Evolutionary conservation across 331 rosid species (phyloP).

Genomic region (Quercus phellos): DNA sequence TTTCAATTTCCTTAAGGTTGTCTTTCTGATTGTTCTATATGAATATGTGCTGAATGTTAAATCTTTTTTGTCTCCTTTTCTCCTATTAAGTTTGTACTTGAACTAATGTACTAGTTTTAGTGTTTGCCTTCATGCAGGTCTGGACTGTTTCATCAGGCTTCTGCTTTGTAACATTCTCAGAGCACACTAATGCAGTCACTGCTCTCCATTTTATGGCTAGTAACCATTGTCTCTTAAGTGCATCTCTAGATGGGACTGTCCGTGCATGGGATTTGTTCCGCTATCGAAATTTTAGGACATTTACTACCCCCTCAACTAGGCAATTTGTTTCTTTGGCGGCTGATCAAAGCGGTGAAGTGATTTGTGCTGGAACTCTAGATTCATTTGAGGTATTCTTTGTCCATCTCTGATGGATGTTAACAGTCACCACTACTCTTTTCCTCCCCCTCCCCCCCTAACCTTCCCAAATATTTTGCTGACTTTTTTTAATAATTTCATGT

Average conservation of each 20-base stretch:
- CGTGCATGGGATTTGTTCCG: slow-evolving; percentile 94
- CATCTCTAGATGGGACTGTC: slow-evolving; percentile 93
- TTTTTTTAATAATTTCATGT: slow-evolving; percentile 2
- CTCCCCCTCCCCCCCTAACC: not conserved
- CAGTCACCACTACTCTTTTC: not conserved
- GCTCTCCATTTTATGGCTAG: slow-evolving; percentile 85
- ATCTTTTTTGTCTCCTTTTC: not conserved
- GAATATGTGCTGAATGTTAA: not conserved
- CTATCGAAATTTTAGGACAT: slow-evolving; percentile 76
- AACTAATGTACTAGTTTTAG: not conserved
- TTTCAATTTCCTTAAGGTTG: not conserved
- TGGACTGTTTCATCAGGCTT: slow-evolving; percentile 87
- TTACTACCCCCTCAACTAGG: slow-evolving; percentile 67
- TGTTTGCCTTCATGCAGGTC: slow-evolving; percentile 53
- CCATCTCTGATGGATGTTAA: slow-evolving; percentile 9
- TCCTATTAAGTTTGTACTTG: not conserved
- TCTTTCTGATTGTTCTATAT: not conserved
- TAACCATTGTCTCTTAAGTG: slow-evolving; percentile 75
- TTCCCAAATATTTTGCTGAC: slow-evolving; percentile 1
- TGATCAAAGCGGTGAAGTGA: slow-evolving; percentile 93
- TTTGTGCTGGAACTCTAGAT: slow-evolving; percentile 93
- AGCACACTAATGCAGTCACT: slow-evolving; percentile 80
- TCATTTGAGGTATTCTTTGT: slow-evolving; percentile 70
- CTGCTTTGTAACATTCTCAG: slow-evolving; percentile 84
- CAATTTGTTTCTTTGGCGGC: slow-evolving; percentile 89